A percentile compares a stretch with the other conserved stretches of the same genome.
These are phyloP conservation scores for Clitopilus hobsonii DNA, from an alignment of 768 basidiomycete species.

Conservation along the genomic window DNA sequence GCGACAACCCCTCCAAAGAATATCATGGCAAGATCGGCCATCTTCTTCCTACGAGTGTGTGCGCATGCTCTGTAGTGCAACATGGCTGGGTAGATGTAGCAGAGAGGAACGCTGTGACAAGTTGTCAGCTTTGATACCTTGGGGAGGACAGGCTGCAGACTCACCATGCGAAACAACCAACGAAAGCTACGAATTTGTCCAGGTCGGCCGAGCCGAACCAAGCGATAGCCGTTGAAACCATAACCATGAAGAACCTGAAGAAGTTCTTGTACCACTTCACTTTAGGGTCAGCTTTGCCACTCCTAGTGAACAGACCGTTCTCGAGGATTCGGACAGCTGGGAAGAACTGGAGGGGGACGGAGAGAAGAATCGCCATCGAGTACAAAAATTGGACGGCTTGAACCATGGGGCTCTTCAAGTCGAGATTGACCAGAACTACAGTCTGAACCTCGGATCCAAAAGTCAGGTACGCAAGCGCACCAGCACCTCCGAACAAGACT, in stretches of 20 bases:
- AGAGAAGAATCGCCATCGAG: conserved; percentile 88
- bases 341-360: conserved; percentile 94
- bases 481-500: conserved; percentile 87
- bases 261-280: conserved; percentile 98
- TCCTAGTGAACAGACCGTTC: conserved; percentile 85
- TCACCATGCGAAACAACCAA: conserved; percentile 93
- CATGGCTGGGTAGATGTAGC: conserved; percentile 93
- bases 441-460: conserved; percentile 88
- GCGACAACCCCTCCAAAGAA: conserved; percentile 71
- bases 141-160: conserved; percentile 17
- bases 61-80: conserved; percentile 88
- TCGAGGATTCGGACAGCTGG: conserved; percentile 97
- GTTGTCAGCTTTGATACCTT: neutral
- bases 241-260: conserved; percentile 72
- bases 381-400: conserved; percentile 88
- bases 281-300: conserved; percentile 73
- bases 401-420: conserved; percentile 77
- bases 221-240: conserved; percentile 77
- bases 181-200: conserved; percentile 92
- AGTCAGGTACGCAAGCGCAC: conserved; percentile 80
- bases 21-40: conserved; percentile 67
- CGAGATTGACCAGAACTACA: conserved; percentile 92
- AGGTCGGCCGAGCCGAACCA: conserved; percentile 83
- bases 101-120: conserved; percentile 73
- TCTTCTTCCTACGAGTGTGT: conserved; percentile 59